Base-by-base conservation (phyloP, 1,284 basidiomycete species). In the Rhodotorula sp. region DNA sequence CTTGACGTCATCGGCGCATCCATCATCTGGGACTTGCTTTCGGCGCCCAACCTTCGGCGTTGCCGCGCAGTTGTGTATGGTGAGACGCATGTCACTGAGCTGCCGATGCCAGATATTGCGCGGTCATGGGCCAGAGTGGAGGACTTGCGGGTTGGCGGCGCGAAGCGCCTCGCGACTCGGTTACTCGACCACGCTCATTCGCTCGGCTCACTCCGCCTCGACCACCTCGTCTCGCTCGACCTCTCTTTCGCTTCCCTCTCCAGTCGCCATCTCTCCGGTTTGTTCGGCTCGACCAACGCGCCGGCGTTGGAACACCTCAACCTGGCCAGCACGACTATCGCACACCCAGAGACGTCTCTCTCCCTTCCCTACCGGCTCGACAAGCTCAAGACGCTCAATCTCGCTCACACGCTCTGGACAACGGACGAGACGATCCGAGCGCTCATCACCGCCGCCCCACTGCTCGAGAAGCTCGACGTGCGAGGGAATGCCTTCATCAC, bases 331-430 rank as follows among this genome's bases (percentile, higher is more conserved):
- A 67, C 68, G 22, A 67, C 68, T 28, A 51, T 34, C 26, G 16
- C 52, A 9, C 54, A 57, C 8, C 57, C 61, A 6, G 51, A 55
- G 28, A 11, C 37, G 20, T 8, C 24, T 50, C 62, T 65, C 37
- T 34, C 28, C 24, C 55, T 72, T 7, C 71, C 71, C 26, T 9
- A 9, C 1, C 31, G 34, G 24, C 59, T 72, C n/a, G 52, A 40
- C 34, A 31, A 56, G 2, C 53, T 69, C 10, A 34, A n/a, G 9
- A 4, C 15, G 10, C 65, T 72, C 31, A 52, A 72, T 62, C 13
- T 72, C n/a, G 52, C 55, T 5, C 60, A 67, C 44, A 67, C 71
- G 20, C 31, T 67, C 16, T 72, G 71, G 71, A 53, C 57, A 30
- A 72, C 59, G 30, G 71, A 72, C 57, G 51, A 44, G 18, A 65